Evolutionary conservation across 257 asterid species (phyloP), one percentile per base, ranked within the genome.

Genomic region (Nicotiana tabacum): DNA sequence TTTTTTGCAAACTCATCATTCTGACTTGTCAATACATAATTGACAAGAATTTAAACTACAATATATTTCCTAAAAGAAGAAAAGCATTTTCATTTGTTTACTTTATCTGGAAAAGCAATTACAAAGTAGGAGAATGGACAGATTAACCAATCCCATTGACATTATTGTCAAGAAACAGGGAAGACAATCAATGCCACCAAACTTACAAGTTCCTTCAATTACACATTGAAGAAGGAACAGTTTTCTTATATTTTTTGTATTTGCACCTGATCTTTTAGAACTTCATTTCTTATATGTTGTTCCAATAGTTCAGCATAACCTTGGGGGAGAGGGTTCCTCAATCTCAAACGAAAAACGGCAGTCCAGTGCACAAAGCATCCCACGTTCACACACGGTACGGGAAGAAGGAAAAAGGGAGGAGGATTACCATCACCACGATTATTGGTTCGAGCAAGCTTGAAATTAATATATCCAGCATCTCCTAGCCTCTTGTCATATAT

Each of bases 401-500:
- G n/a, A n/a, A n/a, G 58, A 24, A 74, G 35, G 60, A 70, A 70
- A 32, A 43, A 21, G 27, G 37, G 48, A 21, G n/a, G 9, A 66
- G 4, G 32, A 81, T n/a, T 93, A 96, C 98, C 99, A 84, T 96
- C 99, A 7, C 99, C 99, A 0, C 99, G 98, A 77, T 94, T 94
- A 86, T 96, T 96, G 7, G 99, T 96, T 74, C 99, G 88, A 10
- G 97, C 98, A 78, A 96, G 97, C 90, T 94, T 96, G 87, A 92
- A 91, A 87, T 76, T 89, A 83, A 87, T 82, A 85, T 96, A 96
- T 56, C 99, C 98, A 66, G 99, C 99, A 89, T 93, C 98, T 48
- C 92, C 97, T 61, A 94, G 99, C 89, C 98, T 94, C 90, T 90
- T 92, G 83, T 94, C 94, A 74, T 96, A 96, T 55, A 96, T 89